These are phyloP conservation scores for Crithidia brevicula DNA, from an alignment of 208 protist genomes.

Conservation along the genomic window DNA sequence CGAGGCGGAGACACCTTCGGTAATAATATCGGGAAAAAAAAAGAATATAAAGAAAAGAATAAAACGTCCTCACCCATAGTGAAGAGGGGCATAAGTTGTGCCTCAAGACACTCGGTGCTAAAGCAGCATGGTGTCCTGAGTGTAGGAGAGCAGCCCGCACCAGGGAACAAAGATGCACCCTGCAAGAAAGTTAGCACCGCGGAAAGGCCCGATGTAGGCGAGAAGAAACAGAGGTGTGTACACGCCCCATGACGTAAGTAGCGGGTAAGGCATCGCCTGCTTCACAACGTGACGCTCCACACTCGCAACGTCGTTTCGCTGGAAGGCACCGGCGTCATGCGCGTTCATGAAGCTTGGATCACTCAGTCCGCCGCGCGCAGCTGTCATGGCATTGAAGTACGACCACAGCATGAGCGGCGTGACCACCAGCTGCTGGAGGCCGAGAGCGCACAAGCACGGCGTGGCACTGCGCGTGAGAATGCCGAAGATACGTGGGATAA, in stretches of 20 bases:
- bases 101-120: too few relatives aligned
- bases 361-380: conserved; percentile 54
- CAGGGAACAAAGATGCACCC: conserved; percentile 56
- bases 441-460: conserved; percentile 50
- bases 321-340: conserved; percentile 27
- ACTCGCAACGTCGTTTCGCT: conserved; percentile 49
- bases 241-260: conserved; percentile 77
- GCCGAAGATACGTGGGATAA: conserved; percentile 49
- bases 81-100: too few relatives aligned
- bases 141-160: conserved; percentile 53
- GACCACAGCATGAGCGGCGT: conserved; percentile 63
- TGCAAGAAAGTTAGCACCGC: conserved; percentile 24
- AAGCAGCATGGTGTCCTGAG: conserved; percentile 47
- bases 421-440: conserved; percentile 66
- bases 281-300: conserved; percentile 63
- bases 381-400: conserved; percentile 80
- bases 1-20: not conserved
- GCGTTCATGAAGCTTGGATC: conserved; percentile 60
- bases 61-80: too few relatives aligned
- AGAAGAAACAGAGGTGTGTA: conserved; percentile 55
- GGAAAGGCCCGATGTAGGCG: conserved; percentile 41
- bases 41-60: too few relatives aligned
- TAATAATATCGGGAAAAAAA: too few relatives aligned
- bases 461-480: conserved; percentile 33
- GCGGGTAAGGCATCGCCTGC: conserved; percentile 66